Conservation (phyloP, 2,329 filamentous ascomycete genomes). For the Bisporella sp. region DNA sequence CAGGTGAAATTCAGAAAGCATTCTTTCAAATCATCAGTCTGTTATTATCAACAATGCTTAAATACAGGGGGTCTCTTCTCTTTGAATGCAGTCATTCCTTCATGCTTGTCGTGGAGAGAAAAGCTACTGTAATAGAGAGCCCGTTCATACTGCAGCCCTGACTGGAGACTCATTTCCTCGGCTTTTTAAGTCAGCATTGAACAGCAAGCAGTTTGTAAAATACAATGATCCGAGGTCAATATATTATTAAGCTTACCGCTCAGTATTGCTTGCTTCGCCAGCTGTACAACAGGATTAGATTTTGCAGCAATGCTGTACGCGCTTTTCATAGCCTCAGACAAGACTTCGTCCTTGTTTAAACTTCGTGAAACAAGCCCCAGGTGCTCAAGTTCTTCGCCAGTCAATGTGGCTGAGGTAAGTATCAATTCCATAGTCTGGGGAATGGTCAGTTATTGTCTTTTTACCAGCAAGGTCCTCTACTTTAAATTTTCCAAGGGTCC, state of each 20-base stretch:
- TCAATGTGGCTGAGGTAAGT: too few species aligned
- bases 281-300: conserved; percentile 32
- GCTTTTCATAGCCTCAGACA: conserved; percentile 32
- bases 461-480: too few species aligned
- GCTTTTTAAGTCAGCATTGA: conserved; percentile 22
- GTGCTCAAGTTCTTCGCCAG: too few species aligned
- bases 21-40: too few species aligned
- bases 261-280: conserved; percentile 38
- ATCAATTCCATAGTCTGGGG: too few species aligned
- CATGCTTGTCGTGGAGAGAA: conserved; percentile 42
- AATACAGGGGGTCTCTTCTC: conserved; percentile 53
- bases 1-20: too few species aligned
- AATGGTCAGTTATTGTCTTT: too few species aligned
- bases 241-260: conserved; percentile 27
- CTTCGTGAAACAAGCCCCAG: too few species aligned
- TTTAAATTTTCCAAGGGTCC: conserved; percentile 21
- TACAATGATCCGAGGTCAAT: neutral
- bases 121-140: conserved; percentile 32
- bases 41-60: conserved; percentile 12
- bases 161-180: conserved; percentile 34
- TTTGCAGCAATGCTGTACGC: conserved; percentile 34
- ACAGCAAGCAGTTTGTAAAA: too few species aligned
- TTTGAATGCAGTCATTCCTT: conserved; percentile 52
- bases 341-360: conserved; percentile 17
- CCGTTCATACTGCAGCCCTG: conserved; percentile 33